A percentile compares a stretch with the other conserved stretches of the same genome.
phyloP scores from a whole-genome alignment of 768 basidiomycete genomes.

The Tricholoma sp. region DNA sequence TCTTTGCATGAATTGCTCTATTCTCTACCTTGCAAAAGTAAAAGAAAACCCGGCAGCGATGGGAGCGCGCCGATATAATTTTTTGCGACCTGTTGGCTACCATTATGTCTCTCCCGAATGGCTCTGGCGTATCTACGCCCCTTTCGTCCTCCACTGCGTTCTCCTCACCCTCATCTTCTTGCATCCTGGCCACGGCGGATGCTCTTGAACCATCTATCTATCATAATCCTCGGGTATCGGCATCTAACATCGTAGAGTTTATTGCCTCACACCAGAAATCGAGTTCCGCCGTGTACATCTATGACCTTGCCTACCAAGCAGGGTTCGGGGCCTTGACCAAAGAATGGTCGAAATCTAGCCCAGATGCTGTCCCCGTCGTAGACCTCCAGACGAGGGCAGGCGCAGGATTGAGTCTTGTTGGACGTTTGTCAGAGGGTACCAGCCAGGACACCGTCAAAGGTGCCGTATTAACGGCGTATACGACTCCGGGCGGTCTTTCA shows the following conservation, averaged over 20 bases:
- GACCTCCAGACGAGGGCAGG: slow-evolving; percentile 79
- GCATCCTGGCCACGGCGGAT: slow-evolving; percentile 19
- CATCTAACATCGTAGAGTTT: slow-evolving; percentile 65
- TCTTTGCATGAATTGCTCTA: slow-evolving; percentile 35
- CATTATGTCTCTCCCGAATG: slow-evolving; percentile 13
- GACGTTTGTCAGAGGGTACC: slow-evolving; percentile 75
- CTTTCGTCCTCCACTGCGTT: slow-evolving; percentile 36
- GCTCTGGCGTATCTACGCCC: slow-evolving; percentile 35
- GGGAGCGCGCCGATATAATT: slow-evolving; percentile 3
- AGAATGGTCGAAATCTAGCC: slow-evolving; percentile 46
- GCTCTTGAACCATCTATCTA: slow-evolving; percentile 26
- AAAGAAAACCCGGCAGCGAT: slow-evolving; percentile 11
- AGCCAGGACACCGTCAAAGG: slow-evolving; percentile 59
- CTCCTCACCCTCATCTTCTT: slow-evolving; percentile 32
- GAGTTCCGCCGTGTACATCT: slow-evolving; percentile 72
- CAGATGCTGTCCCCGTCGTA: slow-evolving; percentile 49
- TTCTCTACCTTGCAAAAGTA: slow-evolving; percentile 10
- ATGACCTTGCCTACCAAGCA: slow-evolving; percentile 79
- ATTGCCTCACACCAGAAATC: slow-evolving; percentile 50
- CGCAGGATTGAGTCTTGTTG: slow-evolving; percentile 75
- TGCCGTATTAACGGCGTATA: slow-evolving; percentile 70
- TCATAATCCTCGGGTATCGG: slow-evolving; percentile 40
- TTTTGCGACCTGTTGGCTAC: not conserved
- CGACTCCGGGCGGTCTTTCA: slow-evolving; percentile 78
- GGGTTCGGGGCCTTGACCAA: slow-evolving; percentile 76